Base-by-base conservation (phyloP, 768 basidiomycete species). In the Gymnopilus junonius region DNA sequence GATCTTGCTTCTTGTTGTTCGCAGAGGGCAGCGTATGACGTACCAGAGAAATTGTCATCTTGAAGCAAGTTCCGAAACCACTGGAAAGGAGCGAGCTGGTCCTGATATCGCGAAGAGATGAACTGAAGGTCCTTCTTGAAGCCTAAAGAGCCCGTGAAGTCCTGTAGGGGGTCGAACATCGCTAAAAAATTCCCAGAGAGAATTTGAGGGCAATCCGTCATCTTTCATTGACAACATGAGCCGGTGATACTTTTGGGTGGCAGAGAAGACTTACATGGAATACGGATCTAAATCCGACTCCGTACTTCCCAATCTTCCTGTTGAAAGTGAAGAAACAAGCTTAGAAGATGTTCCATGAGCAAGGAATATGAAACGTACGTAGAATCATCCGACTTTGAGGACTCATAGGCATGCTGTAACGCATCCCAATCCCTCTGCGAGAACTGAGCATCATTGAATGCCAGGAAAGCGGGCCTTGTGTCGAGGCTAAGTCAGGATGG, bases 241-340 rank as follows among this genome's bases (percentile, higher is more conserved):
- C 40, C 4, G 40, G 3, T 10, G 3, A 7, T n/a, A 29, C 21
- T 32, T 10, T 17, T 23, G 35, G 7, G 15, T 20, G 1, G 29
- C 8, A 25, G 48, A 25, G 34, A 8, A 4, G 20, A 65, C 76
- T 27, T 67, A 84, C 83, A 67, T 86, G 83, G 65, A 83, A 86
- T n/a, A 77, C 77, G 0, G 82, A 79, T 17, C 84, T 71, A 66
- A 85, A 83, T 0, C 84, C 84, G 20, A 85, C 74, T 0, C 83
- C 84, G 63, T 80, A 85, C 65, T 84, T 86, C 20, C 84, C 84
- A 6, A 82, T 84, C 71, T 82, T 84, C 0, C 83, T 84, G 67
- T 17, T 54, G 1, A 8, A 53, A 6, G 21, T 21, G 29, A 62
- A 60, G 31, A 23, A 51, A 11, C 25, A 8, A 4, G 4, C 12